A percentile compares a stretch with the other conserved stretches of the same genome.
Conservation (phyloP, 139 green algal species). For the Chlorella sp. region DNA sequence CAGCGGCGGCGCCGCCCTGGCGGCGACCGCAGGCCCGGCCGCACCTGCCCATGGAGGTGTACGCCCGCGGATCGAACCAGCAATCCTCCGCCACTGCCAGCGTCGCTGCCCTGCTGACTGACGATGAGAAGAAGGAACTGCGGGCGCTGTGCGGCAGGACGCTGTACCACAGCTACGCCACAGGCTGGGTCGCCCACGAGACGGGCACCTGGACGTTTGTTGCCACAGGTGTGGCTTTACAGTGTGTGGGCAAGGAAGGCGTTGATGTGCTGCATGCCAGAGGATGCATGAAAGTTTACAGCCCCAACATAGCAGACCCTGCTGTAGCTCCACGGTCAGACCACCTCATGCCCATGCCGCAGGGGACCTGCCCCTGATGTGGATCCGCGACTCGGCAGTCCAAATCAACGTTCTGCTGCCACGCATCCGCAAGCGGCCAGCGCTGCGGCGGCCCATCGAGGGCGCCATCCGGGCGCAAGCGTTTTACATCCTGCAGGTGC, state of each 20-base stretch:
- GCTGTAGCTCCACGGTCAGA: background rate
- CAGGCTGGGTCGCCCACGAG: constrained; percentile 23
- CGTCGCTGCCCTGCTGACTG: background rate
- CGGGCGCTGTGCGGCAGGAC: constrained; percentile 54
- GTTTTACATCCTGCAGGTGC: background rate
- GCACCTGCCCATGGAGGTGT: constrained; percentile 7
- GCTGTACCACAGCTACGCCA: constrained; percentile 56
- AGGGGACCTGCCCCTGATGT: constrained; percentile 65
- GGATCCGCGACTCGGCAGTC: constrained; percentile 60
- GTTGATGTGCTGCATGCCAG: background rate
- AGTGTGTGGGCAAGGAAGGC: background rate
- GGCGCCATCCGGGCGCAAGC: constrained; percentile 44
- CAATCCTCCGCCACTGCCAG: background rate
- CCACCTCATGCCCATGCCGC: background rate
- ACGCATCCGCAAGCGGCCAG: constrained; percentile 41
- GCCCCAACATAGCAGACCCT: background rate
- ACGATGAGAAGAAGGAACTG: constrained; percentile 18
- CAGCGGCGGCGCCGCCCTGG: background rate
- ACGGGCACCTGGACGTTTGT: constrained; percentile 22
- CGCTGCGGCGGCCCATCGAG: constrained; percentile 50
- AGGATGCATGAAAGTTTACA: background rate
- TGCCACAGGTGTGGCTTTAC: background rate
- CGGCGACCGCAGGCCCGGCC: background rate
- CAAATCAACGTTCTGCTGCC: constrained; percentile 66
- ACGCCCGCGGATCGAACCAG: background rate